phyloP scores from a whole-genome alignment of 1,284 basidiomycete species.

The Cryptococcus maquisensis region DNA sequence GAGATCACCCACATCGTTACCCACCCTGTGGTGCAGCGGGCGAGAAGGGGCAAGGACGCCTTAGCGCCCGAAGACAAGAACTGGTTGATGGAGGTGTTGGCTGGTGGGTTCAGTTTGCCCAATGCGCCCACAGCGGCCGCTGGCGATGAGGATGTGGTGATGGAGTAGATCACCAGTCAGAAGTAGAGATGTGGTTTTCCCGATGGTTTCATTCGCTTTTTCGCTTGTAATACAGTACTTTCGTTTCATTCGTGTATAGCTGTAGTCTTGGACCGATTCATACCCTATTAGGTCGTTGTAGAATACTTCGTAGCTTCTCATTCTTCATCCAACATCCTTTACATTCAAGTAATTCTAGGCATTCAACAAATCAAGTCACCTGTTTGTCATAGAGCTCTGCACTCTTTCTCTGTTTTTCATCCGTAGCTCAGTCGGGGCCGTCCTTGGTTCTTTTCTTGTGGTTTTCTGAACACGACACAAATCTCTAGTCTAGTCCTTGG shows the following conservation, averaged over 20 bases:
- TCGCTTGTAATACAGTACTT: not conserved
- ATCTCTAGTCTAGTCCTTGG: not conserved
- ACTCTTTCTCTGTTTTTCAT: not conserved
- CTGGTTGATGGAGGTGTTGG: constrained; percentile 42
- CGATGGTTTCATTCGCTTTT: not conserved
- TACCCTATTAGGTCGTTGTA: not conserved
- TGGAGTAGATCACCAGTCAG: constrained; percentile 8
- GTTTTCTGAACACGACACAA: not conserved
- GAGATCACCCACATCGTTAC: constrained; percentile 59
- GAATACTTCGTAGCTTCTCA: not conserved
- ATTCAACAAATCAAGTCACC: not conserved
- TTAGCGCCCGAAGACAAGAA: constrained; percentile 42
- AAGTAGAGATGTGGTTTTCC: not conserved
- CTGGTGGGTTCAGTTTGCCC: constrained; percentile 20
- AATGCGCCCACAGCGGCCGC: not conserved
- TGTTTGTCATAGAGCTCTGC: not conserved
- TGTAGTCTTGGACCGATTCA: not conserved
- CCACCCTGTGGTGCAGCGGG: constrained; percentile 66
- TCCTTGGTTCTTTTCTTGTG: not conserved
- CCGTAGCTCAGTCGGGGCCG: not conserved
- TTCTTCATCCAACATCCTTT: not conserved
- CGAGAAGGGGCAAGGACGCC: constrained; percentile 53
- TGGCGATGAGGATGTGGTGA: constrained; percentile 14
- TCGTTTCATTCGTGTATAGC: not conserved
- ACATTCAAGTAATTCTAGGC: not conserved